Conservation (phyloP, 2,329 filamentous ascomycete genomes). For the Talaromyces sp. region DNA sequence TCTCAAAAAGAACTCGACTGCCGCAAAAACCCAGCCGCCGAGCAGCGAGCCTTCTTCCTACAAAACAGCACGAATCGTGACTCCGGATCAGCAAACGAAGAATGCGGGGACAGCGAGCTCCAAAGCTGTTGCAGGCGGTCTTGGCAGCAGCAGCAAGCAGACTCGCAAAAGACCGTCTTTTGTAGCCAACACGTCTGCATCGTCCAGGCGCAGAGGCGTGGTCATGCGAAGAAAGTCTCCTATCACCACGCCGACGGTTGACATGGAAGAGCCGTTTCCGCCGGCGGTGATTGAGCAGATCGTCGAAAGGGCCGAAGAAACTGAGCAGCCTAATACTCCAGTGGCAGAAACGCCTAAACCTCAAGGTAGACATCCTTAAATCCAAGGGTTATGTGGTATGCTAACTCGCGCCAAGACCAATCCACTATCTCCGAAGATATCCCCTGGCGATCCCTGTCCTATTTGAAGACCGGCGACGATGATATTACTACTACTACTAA, state of each 20-base stretch:
- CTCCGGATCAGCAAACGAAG: constrained; percentile 21
- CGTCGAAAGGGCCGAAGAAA: background rate
- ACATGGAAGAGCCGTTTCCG: background rate
- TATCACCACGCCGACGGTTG: constrained; percentile 6
- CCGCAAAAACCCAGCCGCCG: constrained; percentile 16
- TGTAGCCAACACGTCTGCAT: constrained; percentile 20
- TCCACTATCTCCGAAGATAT: background rate
- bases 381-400: too few relatives aligned
- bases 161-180: constrained; percentile 23
- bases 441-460: constrained; percentile 6
- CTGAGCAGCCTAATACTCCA: background rate
- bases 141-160: constrained; percentile 11
- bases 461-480: constrained; percentile 2
- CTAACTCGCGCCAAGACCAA: background rate
- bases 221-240: constrained; percentile 29
- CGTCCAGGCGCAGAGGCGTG: constrained; percentile 25
- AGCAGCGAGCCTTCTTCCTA: constrained; percentile 13
- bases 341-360: background rate
- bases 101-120: constrained; percentile 14
- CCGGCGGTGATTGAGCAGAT: background rate
- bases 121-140: background rate
- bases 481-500: too few relatives aligned
- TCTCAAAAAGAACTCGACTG: constrained; percentile 34
- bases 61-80: constrained; percentile 27
- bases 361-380: background rate